Evolutionary conservation across 345 rosid genomes (phyloP).

Genomic region (Eucalyptus virginea): DNA sequence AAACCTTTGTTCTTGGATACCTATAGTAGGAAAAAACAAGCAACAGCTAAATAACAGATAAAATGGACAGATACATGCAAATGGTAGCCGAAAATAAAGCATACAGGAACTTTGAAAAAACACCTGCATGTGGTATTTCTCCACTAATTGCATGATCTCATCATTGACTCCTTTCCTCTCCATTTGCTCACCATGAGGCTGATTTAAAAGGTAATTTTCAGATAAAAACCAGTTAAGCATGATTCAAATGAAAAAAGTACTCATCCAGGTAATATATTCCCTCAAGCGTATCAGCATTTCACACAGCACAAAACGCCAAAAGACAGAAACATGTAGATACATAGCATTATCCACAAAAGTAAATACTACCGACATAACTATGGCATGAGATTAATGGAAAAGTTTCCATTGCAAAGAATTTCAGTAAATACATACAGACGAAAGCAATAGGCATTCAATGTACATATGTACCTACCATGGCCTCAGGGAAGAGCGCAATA

Average conservation of each 20-base stretch:
- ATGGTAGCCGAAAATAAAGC: background rate
- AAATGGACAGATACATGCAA: background rate
- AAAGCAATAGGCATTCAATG: background rate
- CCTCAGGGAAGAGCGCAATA: conserved; percentile 72
- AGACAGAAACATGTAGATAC: background rate
- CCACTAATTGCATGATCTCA: conserved; percentile 53
- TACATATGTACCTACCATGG: conserved; percentile 39
- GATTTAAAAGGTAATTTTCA: background rate
- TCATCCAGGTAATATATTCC: background rate
- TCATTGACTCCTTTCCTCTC: conserved; percentile 55
- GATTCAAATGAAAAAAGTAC: background rate
- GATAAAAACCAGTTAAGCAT: background rate
- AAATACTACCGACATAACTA: background rate
- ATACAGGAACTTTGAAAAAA: conserved; percentile 1
- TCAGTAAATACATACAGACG: background rate
- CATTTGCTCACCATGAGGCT: conserved; percentile 33
- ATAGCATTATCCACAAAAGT: background rate
- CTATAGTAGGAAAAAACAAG: conserved; percentile 8
- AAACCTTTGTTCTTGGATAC: conserved; percentile 59
- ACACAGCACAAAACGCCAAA: background rate
- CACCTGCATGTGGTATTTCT: conserved; percentile 65
- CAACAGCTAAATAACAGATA: background rate
- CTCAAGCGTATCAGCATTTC: background rate
- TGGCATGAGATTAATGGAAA: background rate
- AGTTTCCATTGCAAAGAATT: background rate